Base-by-base conservation (phyloP, 108 stramenopile species). In the Nannochloropsis gaditana region DNA sequence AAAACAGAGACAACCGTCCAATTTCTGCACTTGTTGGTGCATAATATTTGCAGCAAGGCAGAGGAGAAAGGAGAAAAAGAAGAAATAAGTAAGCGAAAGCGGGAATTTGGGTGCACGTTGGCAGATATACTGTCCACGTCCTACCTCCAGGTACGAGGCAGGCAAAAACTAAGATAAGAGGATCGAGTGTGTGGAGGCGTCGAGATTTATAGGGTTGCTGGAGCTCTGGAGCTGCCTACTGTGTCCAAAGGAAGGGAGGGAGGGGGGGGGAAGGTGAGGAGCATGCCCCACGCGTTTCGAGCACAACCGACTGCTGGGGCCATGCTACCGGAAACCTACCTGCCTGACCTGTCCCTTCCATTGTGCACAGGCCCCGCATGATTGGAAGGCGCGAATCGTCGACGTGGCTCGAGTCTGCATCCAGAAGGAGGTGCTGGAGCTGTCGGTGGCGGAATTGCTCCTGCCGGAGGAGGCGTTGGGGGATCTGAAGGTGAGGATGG, bases 21-120 rank as follows among this genome's bases (percentile, higher is more conserved):
- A 73, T 73, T 73, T n/a, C 59, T 73, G 59, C 59, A 73, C 59
- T 73, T 73, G n/a, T 73, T 73, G 59, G 15, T 73, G 59, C 59
- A 73, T 73, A 73, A 73, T 5, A 73, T 73, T 3, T 73, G 59
- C n/a, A 4, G 3, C 59, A 73, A 73, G 4, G 59, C 15, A n/a
- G 59, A 73, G n/a, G 59, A 73, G 59, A 73, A 5, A 19, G 59
- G 59, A 73, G 59, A n/a, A n/a, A 73, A 73, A n/a, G 59, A 73
- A 73, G 59, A n/a, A n/a, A 2, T 73, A n/a, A n/a, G n/a, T 19
- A n/a, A 15, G n/a, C 15, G 59, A n/a, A 73, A 73, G 59, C 59
- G n/a, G 59, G 19, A 73, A n/a, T 73, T 73, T n/a, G 15, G 59
- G 59, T n/a, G 59, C 19, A n/a, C 59, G 19, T 73, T 73, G 4